Evolutionary conservation across 2,329 filamentous ascomycete genomes (phyloP), one percentile per base, ranked within the genome.

Genomic region (Pseudocercospora fuligena): DNA sequence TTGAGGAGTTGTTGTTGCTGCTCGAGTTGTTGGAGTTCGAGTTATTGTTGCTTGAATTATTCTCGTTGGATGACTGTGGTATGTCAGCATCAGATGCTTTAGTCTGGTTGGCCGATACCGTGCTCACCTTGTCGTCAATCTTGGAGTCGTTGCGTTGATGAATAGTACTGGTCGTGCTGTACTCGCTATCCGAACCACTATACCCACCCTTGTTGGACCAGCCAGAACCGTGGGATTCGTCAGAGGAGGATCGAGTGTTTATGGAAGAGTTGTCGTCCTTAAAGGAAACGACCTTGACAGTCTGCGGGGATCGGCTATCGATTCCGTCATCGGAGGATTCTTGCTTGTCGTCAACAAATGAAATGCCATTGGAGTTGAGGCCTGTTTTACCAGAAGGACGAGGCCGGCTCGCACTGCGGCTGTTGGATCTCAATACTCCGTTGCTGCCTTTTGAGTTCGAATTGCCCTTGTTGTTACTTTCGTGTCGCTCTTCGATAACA

Each of bases 291-390:
- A 63, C 58, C 54, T 69, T 64, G 21, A 64, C 66, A 64, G 64
- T 59, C 14, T 62, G 63, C 60, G 63, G 64, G 25, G 60, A 54
- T 63, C 64, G 61, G 61, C 33, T 43, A 56, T 64, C 61, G 61
- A 66, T 60, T 23, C 65, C 65, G 60, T 66, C 64, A 61, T 66
- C 61, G 59, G 66, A 68, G 63, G 63, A 65, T 56, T 56, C 51
- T 56, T 56, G 51, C 51, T 56, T 56, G 63, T 68, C 59, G 61
- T 65, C 63, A 59, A 62, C 63, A 66, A 64, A 66, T 65, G 64
- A 66, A 51, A 69, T 64, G 60, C 66, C 66, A 66, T 69, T 69
- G 66, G 66, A 69, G 46, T 69, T 69, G 46, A 69, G 57, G 23
- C 66, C 66, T 56, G 61, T 69, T 61, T 69, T 66, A 64, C 66